phyloP scores from a whole-genome alignment of 768 basidiomycete genomes.

The Mycena floridula region DNA sequence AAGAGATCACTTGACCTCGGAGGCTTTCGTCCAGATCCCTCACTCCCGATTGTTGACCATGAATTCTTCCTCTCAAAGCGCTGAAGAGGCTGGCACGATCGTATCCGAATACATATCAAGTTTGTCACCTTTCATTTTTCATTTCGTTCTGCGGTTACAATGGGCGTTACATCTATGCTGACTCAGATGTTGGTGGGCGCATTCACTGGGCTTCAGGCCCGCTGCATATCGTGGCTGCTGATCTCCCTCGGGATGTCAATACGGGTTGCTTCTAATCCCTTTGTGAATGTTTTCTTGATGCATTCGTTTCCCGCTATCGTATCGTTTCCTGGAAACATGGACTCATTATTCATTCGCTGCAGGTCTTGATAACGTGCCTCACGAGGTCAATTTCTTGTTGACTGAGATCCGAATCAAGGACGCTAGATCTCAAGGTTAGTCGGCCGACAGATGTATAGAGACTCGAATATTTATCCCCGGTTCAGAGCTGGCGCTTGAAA shows the following conservation, averaged over 20 bases:
- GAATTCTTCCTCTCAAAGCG: neutral
- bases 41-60: neutral
- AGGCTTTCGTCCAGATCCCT: too few relatives aligned
- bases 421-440: conserved; percentile 5
- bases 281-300: too few relatives aligned
- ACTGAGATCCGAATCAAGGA: conserved; percentile 14
- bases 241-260: too few relatives aligned
- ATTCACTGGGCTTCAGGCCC: too few relatives aligned
- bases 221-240: too few relatives aligned
- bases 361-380: conserved; percentile 16
- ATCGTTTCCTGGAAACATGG: neutral
- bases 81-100: neutral
- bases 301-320: too few relatives aligned
- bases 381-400: conserved; percentile 13
- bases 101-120: neutral
- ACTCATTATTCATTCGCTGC: neutral
- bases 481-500: neutral
- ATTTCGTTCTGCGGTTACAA: neutral
- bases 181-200: neutral
- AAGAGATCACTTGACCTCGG: too few relatives aligned
- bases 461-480: too few relatives aligned
- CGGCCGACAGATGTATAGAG: too few relatives aligned
- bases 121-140: neutral
- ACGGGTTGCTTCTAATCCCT: too few relatives aligned
- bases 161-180: neutral